Conservation (phyloP, 2,329 filamentous ascomycete genomes). For the Periconia macrospinosa region DNA sequence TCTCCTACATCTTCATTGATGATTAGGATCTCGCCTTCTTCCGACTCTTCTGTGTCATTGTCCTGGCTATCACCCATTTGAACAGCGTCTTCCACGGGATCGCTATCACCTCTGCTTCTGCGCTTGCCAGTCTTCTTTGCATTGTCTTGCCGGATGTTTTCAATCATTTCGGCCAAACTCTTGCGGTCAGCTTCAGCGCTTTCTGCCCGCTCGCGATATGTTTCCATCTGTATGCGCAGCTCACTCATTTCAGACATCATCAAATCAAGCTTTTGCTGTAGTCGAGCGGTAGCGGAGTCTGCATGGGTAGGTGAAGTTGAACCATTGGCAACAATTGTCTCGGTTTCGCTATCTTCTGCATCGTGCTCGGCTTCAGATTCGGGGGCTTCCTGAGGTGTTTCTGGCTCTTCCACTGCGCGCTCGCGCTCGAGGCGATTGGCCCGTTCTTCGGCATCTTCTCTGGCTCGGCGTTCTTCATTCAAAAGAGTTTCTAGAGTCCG, state of each 20-base stretch:
- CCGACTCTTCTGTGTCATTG: conserved; percentile 23
- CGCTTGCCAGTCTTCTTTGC: conserved; percentile 44
- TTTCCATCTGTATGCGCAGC: conserved; percentile 77
- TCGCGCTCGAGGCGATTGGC: conserved; percentile 70
- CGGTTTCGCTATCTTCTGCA: conserved; percentile 17
- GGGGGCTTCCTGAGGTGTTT: conserved; percentile 20
- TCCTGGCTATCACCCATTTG: conserved; percentile 18
- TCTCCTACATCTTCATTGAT: conserved; percentile 35
- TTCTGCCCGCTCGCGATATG: conserved; percentile 77
- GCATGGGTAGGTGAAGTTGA: conserved; percentile 21
- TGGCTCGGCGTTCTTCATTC: conserved; percentile 75
- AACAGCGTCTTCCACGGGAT: conserved; percentile 10
- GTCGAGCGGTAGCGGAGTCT: conserved; percentile 48
- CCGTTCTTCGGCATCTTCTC: conserved; percentile 81
- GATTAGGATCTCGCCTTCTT: conserved; percentile 41
- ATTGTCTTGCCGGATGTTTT: conserved; percentile 73
- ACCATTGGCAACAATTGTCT: conserved; percentile 20
- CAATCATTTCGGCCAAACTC: conserved; percentile 83
- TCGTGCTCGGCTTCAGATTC: conserved; percentile 11
- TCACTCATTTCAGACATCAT: conserved; percentile 81
- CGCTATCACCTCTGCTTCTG: conserved; percentile 27
- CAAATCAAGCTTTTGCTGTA: conserved; percentile 73
- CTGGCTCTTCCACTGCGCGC: conserved; percentile 30
- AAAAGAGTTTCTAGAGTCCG: conserved; percentile 80
- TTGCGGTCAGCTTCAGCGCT: conserved; percentile 78